Base-by-base conservation (phyloP, 305 asterid genomes). In the Fraxinus sp. region DNA sequence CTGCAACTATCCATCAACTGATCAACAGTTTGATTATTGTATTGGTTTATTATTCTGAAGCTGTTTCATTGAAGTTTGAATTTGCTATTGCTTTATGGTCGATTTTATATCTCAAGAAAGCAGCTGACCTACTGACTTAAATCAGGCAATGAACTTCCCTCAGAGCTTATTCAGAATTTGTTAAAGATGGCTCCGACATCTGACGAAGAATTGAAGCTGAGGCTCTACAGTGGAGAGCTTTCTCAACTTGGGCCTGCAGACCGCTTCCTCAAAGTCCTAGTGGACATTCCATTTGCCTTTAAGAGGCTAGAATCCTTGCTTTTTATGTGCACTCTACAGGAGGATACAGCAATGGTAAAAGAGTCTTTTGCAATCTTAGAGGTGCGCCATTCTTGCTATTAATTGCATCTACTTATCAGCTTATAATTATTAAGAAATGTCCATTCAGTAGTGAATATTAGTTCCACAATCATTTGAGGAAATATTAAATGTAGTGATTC, bases 161-260 rank as follows among this genome's bases (percentile, higher is more conserved):
- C 95, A 0, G 98, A 96, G 81, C 90, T 96, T 55, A 82, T 96
- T 82, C 96, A 91, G 85, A 90, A 94, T 77, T 78, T 97, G 79
- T 20, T 95, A 77, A 93, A 91, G 90, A 91, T 95, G 97, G 95
- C 98, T 75, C 98, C 99, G 1, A 93, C 98, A 49, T 52, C 92
- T 26, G 98, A 93, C n/a, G 98, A 97, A 86, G 98, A 97, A 86
- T 86, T 90, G 85, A 97, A 97, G 89, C 91, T 97, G 80, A 93
- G 97, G 87, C 87, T 90, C 83, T 93, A 89, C 52, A 80, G 72
- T 5, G 98, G 98, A 77, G 95, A 93, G 22, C 89, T 95, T 86
- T 90, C 98, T 87, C 97, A 88, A 81, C 92, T 97, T 79, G 96
- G 97, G 33, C 88, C 89, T 10, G 97, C 98, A 3, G 98, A 97